Evolutionary conservation across 106 monocot genomes (phyloP).

Genomic region (Xerophyta viscosa): DNA sequence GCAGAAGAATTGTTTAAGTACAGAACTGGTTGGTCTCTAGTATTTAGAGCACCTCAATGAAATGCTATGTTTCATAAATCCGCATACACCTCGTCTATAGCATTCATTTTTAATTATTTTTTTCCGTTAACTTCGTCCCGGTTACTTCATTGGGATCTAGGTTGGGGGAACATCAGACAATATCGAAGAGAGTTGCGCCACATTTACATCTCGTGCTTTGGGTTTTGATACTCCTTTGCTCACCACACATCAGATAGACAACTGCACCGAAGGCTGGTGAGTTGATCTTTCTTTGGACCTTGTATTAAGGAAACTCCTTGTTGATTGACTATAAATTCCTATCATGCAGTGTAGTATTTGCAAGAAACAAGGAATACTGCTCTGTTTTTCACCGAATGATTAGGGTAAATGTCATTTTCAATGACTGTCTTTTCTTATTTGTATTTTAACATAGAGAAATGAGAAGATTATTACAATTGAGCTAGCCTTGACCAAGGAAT

Average conservation of each 20-base stretch:
- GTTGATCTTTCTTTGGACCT: conserved; percentile 11
- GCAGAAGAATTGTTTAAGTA: too few species aligned
- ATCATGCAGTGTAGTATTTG: conserved; percentile 76
- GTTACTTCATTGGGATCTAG: conserved; percentile 89
- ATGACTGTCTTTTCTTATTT: neutral
- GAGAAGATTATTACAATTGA: too few species aligned
- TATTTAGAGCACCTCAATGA: too few species aligned
- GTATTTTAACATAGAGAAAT: too few species aligned
- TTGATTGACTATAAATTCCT: neutral
- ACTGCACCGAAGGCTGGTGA: conserved; percentile 97
- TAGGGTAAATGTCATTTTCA: conserved; percentile 40
- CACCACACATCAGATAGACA: conserved; percentile 97
- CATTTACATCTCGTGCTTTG: conserved; percentile 88
- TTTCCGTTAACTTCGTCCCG: too few species aligned
- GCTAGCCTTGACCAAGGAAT: too few species aligned
- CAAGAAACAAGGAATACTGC: conserved; percentile 89
- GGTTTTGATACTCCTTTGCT: conserved; percentile 56
- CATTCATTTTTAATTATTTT: too few species aligned
- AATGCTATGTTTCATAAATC: too few species aligned
- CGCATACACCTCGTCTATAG: too few species aligned
- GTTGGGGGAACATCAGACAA: conserved; percentile 97
- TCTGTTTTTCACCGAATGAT: conserved; percentile 91
- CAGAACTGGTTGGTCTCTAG: too few species aligned
- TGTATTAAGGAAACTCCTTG: neutral
- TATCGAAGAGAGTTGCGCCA: conserved; percentile 91